Percentiles rank a stretch among this genome's conserved stretches.
Conservation (phyloP, 495 filamentous ascomycete species). For the Trichoderma virens region DNA sequence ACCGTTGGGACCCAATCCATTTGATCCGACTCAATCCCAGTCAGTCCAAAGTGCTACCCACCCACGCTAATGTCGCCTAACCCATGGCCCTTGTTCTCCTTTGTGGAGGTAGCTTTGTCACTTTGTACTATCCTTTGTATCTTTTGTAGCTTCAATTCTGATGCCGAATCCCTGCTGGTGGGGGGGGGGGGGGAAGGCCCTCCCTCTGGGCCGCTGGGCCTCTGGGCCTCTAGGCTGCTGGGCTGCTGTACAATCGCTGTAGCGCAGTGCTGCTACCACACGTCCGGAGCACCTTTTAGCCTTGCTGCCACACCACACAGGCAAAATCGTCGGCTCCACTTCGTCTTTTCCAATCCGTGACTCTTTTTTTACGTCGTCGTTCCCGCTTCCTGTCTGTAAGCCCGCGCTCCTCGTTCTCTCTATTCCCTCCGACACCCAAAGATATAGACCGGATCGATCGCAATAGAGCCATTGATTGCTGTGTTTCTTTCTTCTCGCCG, state of each 20-base stretch:
- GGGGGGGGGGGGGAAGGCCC: no score
- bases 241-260: background rate
- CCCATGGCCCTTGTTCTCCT: no score
- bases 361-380: background rate
- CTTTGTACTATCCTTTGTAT: no score
- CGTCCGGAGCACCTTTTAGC: background rate
- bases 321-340: background rate
- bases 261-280: background rate
- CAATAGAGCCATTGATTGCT: no score
- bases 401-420: background rate
- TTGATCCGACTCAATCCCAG: no score
- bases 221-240: no score
- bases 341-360: background rate
- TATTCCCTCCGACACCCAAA: background rate
- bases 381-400: background rate
- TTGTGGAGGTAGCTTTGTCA: no score
- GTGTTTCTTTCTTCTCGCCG: no score
- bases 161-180: background rate
- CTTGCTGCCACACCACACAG: background rate
- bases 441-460: background rate
- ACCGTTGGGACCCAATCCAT: constrained; percentile 2
- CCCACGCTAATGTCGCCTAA: background rate
- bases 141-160: no score
- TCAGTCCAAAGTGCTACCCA: background rate
- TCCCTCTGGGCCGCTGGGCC: no score